phyloP scores from a whole-genome alignment of 768 basidiomycete species.

The Auriculariales sp. region DNA sequence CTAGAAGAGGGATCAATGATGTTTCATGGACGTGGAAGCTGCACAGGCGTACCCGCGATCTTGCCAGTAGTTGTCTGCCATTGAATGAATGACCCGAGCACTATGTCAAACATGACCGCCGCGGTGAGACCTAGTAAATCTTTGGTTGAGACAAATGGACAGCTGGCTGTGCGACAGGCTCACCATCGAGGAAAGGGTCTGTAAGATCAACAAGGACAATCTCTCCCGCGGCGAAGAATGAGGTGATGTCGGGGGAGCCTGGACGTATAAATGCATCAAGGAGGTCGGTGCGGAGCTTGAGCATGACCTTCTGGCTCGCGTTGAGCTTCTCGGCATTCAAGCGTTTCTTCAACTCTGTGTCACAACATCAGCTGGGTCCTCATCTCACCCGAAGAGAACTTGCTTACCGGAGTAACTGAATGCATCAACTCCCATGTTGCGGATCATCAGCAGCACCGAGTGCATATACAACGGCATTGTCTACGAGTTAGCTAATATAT shows the following conservation, averaged over 20 bases:
- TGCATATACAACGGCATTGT: conserved; percentile 5
- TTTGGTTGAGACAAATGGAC: not conserved
- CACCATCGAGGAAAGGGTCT: conserved; percentile 50
- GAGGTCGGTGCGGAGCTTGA: conserved; percentile 51
- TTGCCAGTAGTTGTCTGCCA: not conserved
- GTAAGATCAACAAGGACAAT: conserved; percentile 59
- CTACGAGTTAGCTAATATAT: not conserved
- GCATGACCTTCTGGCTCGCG: conserved; percentile 33
- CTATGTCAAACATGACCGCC: conserved; percentile 3
- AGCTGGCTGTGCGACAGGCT: not conserved
- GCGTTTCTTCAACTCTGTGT: conserved; percentile 30
- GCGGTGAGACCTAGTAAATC: not conserved
- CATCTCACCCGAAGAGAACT: too few species aligned
- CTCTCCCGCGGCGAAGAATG: conserved; percentile 39
- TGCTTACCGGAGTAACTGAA: conserved; percentile 17
- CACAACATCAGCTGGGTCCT: too few species aligned
- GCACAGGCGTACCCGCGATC: not conserved
- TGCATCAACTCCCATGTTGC: conserved; percentile 40
- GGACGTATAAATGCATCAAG: conserved; percentile 37
- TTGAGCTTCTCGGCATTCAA: conserved; percentile 39
- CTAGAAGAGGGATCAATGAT: conserved; percentile 8
- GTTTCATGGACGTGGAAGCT: too few species aligned
- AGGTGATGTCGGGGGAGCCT: conserved; percentile 2
- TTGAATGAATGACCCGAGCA: conserved; percentile 1
- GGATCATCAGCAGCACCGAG: conserved; percentile 30